Evolutionary conservation across 2,329 filamentous ascomycete genomes (phyloP), one percentile per base, ranked within the genome.

Genomic region (Colletotrichum acutatum): DNA sequence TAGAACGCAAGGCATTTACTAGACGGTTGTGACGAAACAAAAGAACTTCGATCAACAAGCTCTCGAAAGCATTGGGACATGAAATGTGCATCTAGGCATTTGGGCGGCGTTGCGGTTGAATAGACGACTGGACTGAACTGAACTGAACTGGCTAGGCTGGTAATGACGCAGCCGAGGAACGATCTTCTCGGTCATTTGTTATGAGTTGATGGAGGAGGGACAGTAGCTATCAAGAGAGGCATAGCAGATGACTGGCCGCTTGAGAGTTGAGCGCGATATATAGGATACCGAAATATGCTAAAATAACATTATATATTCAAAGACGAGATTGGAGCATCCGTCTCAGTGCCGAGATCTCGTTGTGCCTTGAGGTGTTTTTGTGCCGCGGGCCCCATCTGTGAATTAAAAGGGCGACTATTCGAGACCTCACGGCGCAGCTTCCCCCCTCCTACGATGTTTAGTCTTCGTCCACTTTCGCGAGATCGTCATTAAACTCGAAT

Each of bases 1-100:
- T 84, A 90, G 94, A 79, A 95, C 94, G 46, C 94, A 96, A 83
- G 94, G 94, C 77, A 96, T 96, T 83, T 96, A 96, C 83, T 96
- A 89, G 77, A 74, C 66, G 70, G 73, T n/a, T 46, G 69, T 56
- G 24, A 49, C 46, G 64, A 42, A 16, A 42, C 37, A 42, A 42
- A 34, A 16, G 9, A 49, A 49, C 42, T 58, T 64, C 63, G 61
- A 53, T 60, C 62, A 68, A 42, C 52, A 16, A 49, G 54, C 62
- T 66, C 62, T 60, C 30, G 61, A 54, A 58, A 72, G 58, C 71
- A 67, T 68, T 63, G 68, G 52, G 71, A 67, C 37, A 59, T 68
- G 62, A 49, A 42, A 42, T 58, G 62, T 68, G 68, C 68, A 74
- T 74, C 68, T 67, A 64, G 57, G 68, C 71, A 74, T 74, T 68